Conservation (phyloP, 1,139 yeast genomes). For the Saccharomyces hybrid region DNA sequence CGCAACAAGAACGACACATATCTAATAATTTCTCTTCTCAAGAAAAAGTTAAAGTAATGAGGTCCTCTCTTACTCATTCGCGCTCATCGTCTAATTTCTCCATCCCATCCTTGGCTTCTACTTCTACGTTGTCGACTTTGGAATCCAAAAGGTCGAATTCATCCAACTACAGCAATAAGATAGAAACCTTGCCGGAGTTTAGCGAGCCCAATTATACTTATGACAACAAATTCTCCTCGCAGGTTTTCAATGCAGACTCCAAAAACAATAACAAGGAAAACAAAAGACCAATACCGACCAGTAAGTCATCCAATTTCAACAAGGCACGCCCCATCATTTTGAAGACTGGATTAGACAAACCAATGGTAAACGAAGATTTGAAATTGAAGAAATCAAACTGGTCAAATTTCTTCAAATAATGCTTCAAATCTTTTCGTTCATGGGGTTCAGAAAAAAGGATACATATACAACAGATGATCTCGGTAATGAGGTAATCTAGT, state of each 20-base stretch:
- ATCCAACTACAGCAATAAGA: conserved; percentile 4
- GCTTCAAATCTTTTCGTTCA: no score
- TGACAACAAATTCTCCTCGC: conserved; percentile 5
- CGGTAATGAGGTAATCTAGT: not conserved
- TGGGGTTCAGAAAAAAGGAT: not conserved
- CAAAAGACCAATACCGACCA: conserved; percentile 4
- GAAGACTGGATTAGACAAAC: conserved; percentile 12
- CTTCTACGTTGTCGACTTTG: conserved; percentile 21
- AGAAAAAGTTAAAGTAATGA: not conserved
- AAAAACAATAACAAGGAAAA: conserved; percentile 8
- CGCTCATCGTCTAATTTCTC: conserved; percentile 21
- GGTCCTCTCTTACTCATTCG: conserved; percentile 12
- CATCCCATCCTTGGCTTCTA: conserved; percentile 23
- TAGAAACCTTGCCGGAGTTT: conserved; percentile 3
- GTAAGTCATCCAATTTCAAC: not conserved
- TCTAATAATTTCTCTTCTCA: not conserved
- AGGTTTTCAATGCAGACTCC: not conserved
- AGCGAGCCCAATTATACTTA: conserved; percentile 3
- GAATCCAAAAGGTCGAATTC: conserved; percentile 13
- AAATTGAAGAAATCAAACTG: conserved; percentile 7
- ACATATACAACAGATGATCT: not conserved
- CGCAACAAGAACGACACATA: conserved; percentile 10
- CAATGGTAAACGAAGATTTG: conserved; percentile 2
- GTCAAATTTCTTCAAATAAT: conserved; percentile 8
- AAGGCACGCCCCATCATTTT: conserved; percentile 15